These are phyloP conservation scores for Calophaca sinica DNA, from an alignment of 306 rosid genomes.

Conservation along the genomic window DNA sequence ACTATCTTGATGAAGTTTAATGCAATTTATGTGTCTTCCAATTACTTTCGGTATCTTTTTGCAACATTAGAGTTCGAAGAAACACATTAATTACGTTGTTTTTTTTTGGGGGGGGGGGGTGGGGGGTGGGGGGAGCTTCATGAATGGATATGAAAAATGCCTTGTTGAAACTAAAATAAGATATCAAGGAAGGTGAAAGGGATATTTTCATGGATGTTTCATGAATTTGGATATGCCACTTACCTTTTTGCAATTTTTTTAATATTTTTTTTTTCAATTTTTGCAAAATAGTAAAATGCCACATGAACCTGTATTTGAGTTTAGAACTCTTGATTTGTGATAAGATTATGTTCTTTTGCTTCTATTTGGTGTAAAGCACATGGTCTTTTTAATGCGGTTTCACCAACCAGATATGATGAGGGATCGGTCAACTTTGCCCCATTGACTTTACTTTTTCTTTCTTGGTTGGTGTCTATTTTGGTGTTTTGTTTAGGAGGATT, in stretches of 20 bases:
- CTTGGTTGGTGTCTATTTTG: not conserved
- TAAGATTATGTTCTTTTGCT: slow-evolving; percentile 18
- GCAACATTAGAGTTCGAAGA: slow-evolving; percentile 1
- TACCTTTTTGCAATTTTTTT: slow-evolving; percentile 2
- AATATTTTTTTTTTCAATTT: not conserved
- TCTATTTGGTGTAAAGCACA: slow-evolving; percentile 16
- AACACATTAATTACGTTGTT: slow-evolving; percentile 20
- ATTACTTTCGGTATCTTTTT: slow-evolving; percentile 30
- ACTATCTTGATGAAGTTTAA: slow-evolving; percentile 26
- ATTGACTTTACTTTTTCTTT: slow-evolving; percentile 5
- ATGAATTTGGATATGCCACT: slow-evolving; percentile 3
- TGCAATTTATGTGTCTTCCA: slow-evolving; percentile 11
- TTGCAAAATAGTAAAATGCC: slow-evolving; percentile 25
- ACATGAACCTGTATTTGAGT: slow-evolving; percentile 21
- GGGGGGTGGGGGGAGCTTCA: not conserved
- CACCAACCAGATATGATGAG: not conserved
- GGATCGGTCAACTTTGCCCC: not conserved
- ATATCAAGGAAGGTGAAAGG: slow-evolving; percentile 13
- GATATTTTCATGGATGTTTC: slow-evolving; percentile 18
- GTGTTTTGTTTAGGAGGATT: slow-evolving; percentile 22
- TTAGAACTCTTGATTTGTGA: slow-evolving; percentile 12
- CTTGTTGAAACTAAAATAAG: slow-evolving; percentile 21
- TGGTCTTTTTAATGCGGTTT: not conserved
- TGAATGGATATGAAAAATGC: slow-evolving; percentile 27
- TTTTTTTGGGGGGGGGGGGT: not conserved